Base-by-base conservation (phyloP, 352 stramenopile species). In the Phytophthora sansomeana region DNA sequence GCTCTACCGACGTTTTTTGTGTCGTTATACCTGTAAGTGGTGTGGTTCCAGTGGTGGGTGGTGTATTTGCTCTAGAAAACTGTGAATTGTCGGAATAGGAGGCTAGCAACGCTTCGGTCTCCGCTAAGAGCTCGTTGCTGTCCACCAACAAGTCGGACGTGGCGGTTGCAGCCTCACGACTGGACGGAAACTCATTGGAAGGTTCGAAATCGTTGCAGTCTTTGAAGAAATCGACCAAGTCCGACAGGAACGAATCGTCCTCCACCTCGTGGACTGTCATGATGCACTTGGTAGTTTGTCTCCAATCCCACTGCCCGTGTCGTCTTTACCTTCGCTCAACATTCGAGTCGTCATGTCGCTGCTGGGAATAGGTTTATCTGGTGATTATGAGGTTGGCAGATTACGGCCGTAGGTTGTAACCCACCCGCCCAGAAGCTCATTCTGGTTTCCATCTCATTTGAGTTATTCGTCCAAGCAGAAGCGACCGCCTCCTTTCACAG, bases 201-300 rank as follows among this genome's bases (percentile, higher is more conserved):
- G 21, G 38, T 10, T 48, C 13, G 5, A 44, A 28, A 8, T 26
- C 17, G 24, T 48, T 30, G 19, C 19, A 39, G 6, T 39, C 38
- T 17, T 13, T 29, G 11, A 69, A 36, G 26, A 69, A 58, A 26
- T 30, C 28, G 9, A 44, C 38, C 46, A 72, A 16, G 29, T 63
- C 61, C 5, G 53, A 30, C 35, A 58, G 30, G 44, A 69, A 63
- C 8, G 38, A n/a, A 4, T 48, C 62, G 14, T 64, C 48, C 11
- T 38, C 46, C 3, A 11, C 13, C 7, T 64, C 17, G 11, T 50
- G n/a, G 5, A 16, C 36, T 36, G 44, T 58, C 16, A 32, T 49
- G 32, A 32, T 19, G 21, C 24, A 44, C 38, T 24, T 24, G 21
- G 21, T 24, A 24, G 21, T n/a, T n/a, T n/a, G n/a, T 24, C 21